phyloP scores from a whole-genome alignment of 1,139 yeast genomes.

The Yamadazyma dushanensis region DNA sequence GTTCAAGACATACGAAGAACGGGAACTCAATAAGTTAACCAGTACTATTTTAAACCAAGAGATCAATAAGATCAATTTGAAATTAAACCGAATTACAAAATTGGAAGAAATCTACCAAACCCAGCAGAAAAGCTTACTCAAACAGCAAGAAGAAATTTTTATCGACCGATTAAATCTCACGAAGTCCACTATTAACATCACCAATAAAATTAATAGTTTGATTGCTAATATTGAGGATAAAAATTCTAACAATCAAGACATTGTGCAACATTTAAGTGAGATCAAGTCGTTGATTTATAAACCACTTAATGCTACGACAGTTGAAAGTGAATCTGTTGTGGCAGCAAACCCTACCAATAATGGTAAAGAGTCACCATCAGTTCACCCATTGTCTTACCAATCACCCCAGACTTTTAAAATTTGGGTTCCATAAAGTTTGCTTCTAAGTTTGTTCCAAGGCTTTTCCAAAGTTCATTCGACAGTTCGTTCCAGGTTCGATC shows the following conservation, averaged over 20 bases:
- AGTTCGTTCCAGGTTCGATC: no score
- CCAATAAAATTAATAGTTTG: conserved; percentile 49
- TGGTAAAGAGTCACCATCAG: conserved; percentile 24
- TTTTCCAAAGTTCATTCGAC: no score
- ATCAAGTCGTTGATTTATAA: conserved; percentile 51
- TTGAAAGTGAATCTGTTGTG: conserved; percentile 10
- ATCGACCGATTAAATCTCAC: conserved; percentile 76
- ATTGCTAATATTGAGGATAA: conserved; percentile 35
- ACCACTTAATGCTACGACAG: conserved; percentile 44
- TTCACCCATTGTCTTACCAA: conserved; percentile 76
- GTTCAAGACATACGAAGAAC: conserved; percentile 79
- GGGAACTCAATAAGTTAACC: conserved; percentile 66
- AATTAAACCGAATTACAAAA: conserved; percentile 65
- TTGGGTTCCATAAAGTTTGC: conserved; percentile 69
- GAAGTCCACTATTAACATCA: conserved; percentile 54
- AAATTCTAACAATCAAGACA: neutral
- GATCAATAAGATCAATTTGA: conserved; percentile 72
- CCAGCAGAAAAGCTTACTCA: conserved; percentile 71
- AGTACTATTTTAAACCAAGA: conserved; percentile 68
- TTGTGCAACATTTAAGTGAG: conserved; percentile 30
- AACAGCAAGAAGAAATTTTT: conserved; percentile 79
- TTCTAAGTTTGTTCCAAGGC: no score
- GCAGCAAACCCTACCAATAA: conserved; percentile 4
- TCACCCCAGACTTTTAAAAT: conserved; percentile 84
- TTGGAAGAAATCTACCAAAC: conserved; percentile 78